A percentile compares a stretch with the other conserved stretches of the same genome.
Conservation (phyloP, 2,329 filamentous ascomycete species). For the Cercospora sp. region DNA sequence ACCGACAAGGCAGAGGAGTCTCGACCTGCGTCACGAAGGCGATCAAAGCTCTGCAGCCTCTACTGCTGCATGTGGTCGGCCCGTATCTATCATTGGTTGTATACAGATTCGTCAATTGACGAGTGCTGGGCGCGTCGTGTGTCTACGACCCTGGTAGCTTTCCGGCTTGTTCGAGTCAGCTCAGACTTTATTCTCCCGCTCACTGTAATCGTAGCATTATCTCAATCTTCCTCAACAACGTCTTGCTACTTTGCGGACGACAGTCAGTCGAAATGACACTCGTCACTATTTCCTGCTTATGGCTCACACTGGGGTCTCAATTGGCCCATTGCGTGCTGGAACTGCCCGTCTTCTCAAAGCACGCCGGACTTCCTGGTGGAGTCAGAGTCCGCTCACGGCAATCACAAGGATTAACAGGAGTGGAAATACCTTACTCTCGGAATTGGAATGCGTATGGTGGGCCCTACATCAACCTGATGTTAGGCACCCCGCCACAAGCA, state of each 20-base stretch:
- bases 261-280: background rate
- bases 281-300: background rate
- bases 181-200: background rate
- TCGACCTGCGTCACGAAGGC: too few species aligned
- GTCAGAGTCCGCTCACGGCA: background rate
- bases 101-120: background rate
- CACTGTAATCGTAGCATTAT: background rate
- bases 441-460: too few species aligned
- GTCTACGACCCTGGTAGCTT: background rate
- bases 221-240: background rate
- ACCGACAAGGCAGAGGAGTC: too few species aligned
- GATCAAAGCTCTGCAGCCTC: too few species aligned
- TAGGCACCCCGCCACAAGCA: too few species aligned
- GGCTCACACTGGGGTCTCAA: background rate
- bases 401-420: too few species aligned
- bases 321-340: background rate
- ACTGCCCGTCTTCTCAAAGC: background rate
- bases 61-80: background rate
- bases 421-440: too few species aligned
- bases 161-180: background rate
- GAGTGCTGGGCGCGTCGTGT: background rate
- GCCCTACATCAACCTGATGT: too few species aligned
- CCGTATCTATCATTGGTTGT: background rate
- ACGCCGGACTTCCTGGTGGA: background rate
- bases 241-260: background rate